phyloP scores from a whole-genome alignment of 306 rosid genomes.

The Hylodesmum podocarpum region DNA sequence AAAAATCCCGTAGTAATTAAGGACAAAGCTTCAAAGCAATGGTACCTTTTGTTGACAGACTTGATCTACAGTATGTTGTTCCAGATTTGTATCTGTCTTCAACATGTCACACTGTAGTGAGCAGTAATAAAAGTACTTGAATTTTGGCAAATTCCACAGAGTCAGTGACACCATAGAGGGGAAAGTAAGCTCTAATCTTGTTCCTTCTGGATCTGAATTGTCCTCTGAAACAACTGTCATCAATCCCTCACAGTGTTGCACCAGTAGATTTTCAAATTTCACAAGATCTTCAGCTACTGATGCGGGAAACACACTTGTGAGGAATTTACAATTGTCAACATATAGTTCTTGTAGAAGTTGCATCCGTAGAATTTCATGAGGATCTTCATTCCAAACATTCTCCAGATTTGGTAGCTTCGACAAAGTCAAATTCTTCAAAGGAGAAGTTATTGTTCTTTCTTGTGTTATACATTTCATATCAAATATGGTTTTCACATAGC shows the following conservation, averaged over 20 bases:
- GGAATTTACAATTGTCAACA: slow-evolving; percentile 7
- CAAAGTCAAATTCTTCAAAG: not conserved
- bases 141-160: too few relatives aligned
- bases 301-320: slow-evolving; percentile 26
- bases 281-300: slow-evolving; percentile 4
- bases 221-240: not conserved
- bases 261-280: slow-evolving; percentile 10
- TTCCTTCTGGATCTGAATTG: not conserved
- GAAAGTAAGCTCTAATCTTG: not conserved
- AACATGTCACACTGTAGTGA: not conserved
- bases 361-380: not conserved
- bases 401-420: slow-evolving; percentile 15
- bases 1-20: too few relatives aligned
- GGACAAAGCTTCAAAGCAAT: not conserved
- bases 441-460: not conserved
- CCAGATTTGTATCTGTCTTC: not conserved
- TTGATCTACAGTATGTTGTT: not conserved
- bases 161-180: not conserved
- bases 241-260: not conserved
- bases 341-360: not conserved
- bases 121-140: not conserved
- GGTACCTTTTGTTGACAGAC: not conserved
- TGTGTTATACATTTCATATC: not conserved
- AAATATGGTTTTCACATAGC: slow-evolving; percentile 1
- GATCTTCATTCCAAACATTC: slow-evolving; percentile 21